Evolutionary conservation across 148 eudicot species (phyloP), one percentile per base, ranked within the genome.

Genomic region (Silene conica): DNA sequence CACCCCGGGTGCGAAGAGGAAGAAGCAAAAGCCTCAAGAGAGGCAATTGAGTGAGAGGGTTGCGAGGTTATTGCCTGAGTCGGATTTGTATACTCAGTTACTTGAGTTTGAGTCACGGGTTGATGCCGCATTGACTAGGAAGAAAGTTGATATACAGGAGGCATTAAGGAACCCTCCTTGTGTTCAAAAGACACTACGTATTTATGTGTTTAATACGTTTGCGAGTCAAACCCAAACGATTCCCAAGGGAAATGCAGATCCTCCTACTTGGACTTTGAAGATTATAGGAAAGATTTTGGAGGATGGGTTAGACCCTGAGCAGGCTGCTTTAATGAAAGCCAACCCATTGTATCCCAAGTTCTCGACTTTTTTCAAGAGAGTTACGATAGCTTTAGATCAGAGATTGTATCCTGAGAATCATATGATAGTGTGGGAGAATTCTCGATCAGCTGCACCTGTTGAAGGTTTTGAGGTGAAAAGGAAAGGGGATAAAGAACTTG

Each of bases 401-500:
- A 89, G 88, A 61, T 71, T 94, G 31, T 91, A 89, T 79, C 96
- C 93, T 8, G 98, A 91, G 59, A 94, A 94, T 76, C 89, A 91
- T 84, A 31, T 91, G 60, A 94, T 94, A 69, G 76, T 88, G 70
- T 94, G 98, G 98, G 98, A 94, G 74, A 80, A 85, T 85, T 84
- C 96, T 67, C 87, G 97, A 74, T 80, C 92, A 1, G 82, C 98
- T 63, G 88, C 89, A 8, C 89, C 90, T 77, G 91, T 88, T 23
- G 98, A 94, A 73, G 98, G 98, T 26, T 94, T 94, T 84, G 98
- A 94, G 86, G 91, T 91, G 63, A 87, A 89, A 82, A 81, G 98
- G 75, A 94, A 87, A 80, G 98, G 98, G 48, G 97, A 94, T 71
- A 81, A 87, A 75, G 98, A 94, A 78, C 91, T 87, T 34, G 80